phyloP scores from a whole-genome alignment of 306 rosid species.

The Gynostemma pentaphyllum region DNA sequence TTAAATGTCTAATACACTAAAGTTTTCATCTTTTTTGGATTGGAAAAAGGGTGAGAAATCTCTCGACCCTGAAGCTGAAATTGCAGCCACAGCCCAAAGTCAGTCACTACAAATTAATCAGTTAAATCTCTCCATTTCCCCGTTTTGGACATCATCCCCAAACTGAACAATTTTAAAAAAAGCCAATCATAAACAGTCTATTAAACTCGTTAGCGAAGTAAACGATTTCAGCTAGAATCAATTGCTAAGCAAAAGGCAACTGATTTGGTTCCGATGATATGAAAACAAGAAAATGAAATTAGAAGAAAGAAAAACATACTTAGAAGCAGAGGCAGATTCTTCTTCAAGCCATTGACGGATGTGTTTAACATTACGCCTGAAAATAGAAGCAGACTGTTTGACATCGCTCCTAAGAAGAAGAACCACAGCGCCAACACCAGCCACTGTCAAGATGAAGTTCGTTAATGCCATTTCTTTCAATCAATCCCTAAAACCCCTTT shows the following conservation, averaged over 20 bases:
- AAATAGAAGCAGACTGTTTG: conserved; percentile 28
- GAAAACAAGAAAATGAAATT: neutral
- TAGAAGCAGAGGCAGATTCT: conserved; percentile 29
- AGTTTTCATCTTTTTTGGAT: too few relatives aligned
- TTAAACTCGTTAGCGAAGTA: neutral
- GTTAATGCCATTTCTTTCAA: conserved; percentile 28
- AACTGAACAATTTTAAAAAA: neutral
- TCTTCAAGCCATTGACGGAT: conserved; percentile 41
- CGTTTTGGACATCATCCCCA: too few relatives aligned
- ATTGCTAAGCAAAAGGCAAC: neutral
- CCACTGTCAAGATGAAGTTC: conserved; percentile 39
- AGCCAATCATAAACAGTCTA: neutral
- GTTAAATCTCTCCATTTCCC: too few relatives aligned
- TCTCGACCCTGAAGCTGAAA: too few relatives aligned
- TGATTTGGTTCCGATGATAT: neutral
- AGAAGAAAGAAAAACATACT: conserved; percentile 16
- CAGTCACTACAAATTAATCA: too few relatives aligned
- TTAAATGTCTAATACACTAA: too few relatives aligned
- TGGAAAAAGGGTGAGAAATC: too few relatives aligned
- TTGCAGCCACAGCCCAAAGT: neutral
- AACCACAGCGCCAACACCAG: conserved; percentile 40
- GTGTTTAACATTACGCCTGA: conserved; percentile 38
- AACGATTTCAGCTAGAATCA: neutral
- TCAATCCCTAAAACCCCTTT: neutral
- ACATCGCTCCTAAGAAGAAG: conserved; percentile 37